Evolutionary conservation across 1,284 basidiomycete species (phyloP).

Genomic region (Rhodotorula sp.): DNA sequence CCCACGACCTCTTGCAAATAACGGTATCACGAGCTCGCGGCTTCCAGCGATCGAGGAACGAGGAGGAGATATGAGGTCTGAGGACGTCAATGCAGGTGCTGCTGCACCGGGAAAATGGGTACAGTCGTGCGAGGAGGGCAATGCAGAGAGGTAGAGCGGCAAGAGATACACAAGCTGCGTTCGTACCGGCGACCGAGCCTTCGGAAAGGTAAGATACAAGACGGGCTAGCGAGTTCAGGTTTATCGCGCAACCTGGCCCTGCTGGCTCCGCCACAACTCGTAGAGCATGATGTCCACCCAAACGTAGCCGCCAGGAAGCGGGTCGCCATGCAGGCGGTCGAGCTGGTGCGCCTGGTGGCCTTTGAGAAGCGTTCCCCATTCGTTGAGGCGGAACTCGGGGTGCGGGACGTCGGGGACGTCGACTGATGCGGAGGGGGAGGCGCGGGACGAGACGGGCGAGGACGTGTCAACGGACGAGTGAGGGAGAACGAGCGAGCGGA

Average conservation of each 20-base stretch:
- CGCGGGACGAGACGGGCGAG: background rate
- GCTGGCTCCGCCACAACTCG: conserved; percentile 30
- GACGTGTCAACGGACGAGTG: background rate
- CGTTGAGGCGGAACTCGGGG: conserved; percentile 39
- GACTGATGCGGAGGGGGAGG: background rate
- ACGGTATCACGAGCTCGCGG: no score
- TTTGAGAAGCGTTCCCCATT: conserved; percentile 42
- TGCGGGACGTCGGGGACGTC: conserved; percentile 17
- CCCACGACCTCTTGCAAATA: no score
- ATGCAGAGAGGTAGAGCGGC: background rate
- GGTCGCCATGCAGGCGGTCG: conserved; percentile 38
- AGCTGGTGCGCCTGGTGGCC: conserved; percentile 42
- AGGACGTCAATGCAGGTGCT: no score
- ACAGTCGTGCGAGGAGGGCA: no score
- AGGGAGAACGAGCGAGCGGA: conserved; percentile 39
- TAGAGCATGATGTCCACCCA: conserved; percentile 40
- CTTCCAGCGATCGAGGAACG: no score
- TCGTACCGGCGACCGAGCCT: background rate
- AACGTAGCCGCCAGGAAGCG: conserved; percentile 22
- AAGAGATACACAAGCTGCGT: background rate
- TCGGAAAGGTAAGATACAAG: background rate
- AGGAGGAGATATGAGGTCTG: no score
- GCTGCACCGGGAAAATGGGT: no score
- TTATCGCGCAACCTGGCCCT: background rate
- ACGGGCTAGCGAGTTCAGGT: background rate